A percentile compares a stretch with the other conserved stretches of the same genome.
Evolutionary conservation across 345 rosid genomes (phyloP).

Genomic region (Pugionium cornutum): DNA sequence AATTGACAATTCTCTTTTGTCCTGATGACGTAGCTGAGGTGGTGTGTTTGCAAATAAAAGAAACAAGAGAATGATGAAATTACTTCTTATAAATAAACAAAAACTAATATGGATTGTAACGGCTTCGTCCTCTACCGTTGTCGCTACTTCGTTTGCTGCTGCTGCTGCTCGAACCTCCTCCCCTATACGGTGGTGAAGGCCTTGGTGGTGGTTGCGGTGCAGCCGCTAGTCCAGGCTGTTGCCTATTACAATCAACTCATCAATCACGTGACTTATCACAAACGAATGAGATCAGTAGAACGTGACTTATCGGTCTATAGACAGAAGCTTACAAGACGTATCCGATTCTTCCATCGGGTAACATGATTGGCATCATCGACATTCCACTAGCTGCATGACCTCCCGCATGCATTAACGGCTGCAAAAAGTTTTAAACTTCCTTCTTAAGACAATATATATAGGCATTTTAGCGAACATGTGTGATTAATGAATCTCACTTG

Average conservation of each 20-base stretch:
- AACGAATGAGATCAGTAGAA: background rate
- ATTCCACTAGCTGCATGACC: slow-evolving; percentile 78
- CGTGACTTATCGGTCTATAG: background rate
- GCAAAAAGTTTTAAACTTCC: slow-evolving; percentile 35
- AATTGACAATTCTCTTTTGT: background rate
- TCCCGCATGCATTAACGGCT: slow-evolving; percentile 85
- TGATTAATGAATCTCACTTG: slow-evolving; percentile 54
- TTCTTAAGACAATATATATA: background rate
- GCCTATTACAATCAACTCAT: slow-evolving; percentile 47
- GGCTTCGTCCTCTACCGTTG: slow-evolving; percentile 58
- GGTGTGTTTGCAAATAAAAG: slow-evolving; percentile 12
- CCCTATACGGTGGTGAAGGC: slow-evolving; percentile 50
- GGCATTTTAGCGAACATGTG: background rate
- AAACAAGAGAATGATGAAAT: slow-evolving; percentile 1
- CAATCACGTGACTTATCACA: background rate
- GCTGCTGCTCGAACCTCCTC: slow-evolving; percentile 48
- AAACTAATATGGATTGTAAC: slow-evolving; percentile 72
- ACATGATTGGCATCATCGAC: slow-evolving; percentile 97
- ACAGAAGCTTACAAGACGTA: slow-evolving; percentile 76
- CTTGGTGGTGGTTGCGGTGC: slow-evolving; percentile 51
- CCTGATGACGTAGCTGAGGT: slow-evolving; percentile 14
- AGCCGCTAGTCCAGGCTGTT: slow-evolving; percentile 67
- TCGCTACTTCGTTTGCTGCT: slow-evolving; percentile 64
- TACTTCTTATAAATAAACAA: background rate
- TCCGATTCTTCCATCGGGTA: slow-evolving; percentile 96